Conservation (phyloP, 1,284 basidiomycete species). For the Apiotrichum sp. region DNA sequence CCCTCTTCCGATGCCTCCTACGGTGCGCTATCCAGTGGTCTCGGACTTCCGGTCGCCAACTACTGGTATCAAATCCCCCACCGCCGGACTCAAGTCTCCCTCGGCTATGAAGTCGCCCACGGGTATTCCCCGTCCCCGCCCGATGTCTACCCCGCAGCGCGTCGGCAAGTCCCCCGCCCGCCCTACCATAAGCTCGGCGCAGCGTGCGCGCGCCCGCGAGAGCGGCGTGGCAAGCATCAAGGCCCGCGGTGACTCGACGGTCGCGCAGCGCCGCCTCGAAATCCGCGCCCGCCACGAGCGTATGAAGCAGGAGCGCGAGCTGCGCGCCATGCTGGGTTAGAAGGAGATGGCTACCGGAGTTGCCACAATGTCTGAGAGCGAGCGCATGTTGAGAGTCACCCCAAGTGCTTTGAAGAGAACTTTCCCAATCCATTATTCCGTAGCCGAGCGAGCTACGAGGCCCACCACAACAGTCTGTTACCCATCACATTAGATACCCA, state of each 20-base stretch:
- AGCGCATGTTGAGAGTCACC: too few relatives aligned
- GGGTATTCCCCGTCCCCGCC: neutral
- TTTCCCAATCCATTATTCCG: too few relatives aligned
- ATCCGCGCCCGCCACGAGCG: conserved; percentile 33
- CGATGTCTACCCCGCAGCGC: neutral
- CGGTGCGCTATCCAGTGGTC: neutral
- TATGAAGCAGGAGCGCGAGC: conserved; percentile 31
- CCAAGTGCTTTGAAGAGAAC: too few relatives aligned
- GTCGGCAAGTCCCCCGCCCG: conserved; percentile 5
- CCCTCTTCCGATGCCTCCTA: neutral
- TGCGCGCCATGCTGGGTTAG: conserved; percentile 36
- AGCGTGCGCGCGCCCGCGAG: conserved; percentile 5
- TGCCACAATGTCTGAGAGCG: too few relatives aligned
- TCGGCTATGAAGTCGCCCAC: neutral
- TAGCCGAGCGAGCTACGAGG: too few relatives aligned
- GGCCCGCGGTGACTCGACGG: conserved; percentile 18
- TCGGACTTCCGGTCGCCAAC: neutral
- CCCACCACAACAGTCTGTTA: too few relatives aligned
- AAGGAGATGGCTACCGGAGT: neutral
- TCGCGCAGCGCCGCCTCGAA: conserved; percentile 27
- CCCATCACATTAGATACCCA: too few relatives aligned
- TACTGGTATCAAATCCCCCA: neutral
- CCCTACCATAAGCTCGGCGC: neutral
- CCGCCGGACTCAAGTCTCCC: too few relatives aligned
- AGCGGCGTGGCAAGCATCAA: conserved; percentile 6